phyloP scores from a whole-genome alignment of 768 basidiomycete genomes.

The Mycena vulgaris region DNA sequence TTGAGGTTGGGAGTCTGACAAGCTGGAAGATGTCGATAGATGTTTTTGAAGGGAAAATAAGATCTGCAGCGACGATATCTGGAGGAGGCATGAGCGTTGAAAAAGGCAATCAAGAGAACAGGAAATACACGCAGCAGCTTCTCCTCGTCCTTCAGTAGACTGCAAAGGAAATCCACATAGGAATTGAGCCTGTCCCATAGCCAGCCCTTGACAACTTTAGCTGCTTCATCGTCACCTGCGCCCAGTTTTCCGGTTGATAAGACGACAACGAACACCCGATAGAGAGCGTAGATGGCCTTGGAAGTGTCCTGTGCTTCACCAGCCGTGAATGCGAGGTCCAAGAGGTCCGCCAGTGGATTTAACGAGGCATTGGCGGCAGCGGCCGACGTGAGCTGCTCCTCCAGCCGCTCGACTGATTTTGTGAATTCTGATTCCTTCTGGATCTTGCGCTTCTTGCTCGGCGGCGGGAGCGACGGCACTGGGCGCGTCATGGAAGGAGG shows the following conservation, averaged over 20 bases:
- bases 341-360: slow-evolving; percentile 84
- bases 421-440: slow-evolving; percentile 46
- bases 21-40: slow-evolving; percentile 77
- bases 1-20: slow-evolving; percentile 67
- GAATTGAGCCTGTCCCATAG: slow-evolving; percentile 80
- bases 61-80: slow-evolving; percentile 83
- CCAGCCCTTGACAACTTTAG: slow-evolving; percentile 83
- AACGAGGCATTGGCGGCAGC: slow-evolving; percentile 72
- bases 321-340: slow-evolving; percentile 67
- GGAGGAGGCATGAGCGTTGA: slow-evolving; percentile 11
- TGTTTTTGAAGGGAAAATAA: slow-evolving; percentile 84
- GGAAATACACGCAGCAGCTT: slow-evolving; percentile 72
- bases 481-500: slow-evolving; percentile 28
- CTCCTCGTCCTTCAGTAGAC: slow-evolving; percentile 85
- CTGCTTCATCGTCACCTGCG: slow-evolving; percentile 64
- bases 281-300: slow-evolving; percentile 87
- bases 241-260: slow-evolving; percentile 73
- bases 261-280: slow-evolving; percentile 80
- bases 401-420: slow-evolving; percentile 62
- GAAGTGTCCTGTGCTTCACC: slow-evolving; percentile 70
- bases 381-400: slow-evolving; percentile 69
- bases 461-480: slow-evolving; percentile 62
- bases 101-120: not conserved
- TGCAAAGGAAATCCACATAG: slow-evolving; percentile 78
- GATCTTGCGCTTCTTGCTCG: slow-evolving; percentile 67